Percentiles rank a stretch among this genome's conserved stretches.
These are phyloP conservation scores for Mortierella sp. DNA, from an alignment of 371 early-diverging fungal genomes.

Conservation along the genomic window DNA sequence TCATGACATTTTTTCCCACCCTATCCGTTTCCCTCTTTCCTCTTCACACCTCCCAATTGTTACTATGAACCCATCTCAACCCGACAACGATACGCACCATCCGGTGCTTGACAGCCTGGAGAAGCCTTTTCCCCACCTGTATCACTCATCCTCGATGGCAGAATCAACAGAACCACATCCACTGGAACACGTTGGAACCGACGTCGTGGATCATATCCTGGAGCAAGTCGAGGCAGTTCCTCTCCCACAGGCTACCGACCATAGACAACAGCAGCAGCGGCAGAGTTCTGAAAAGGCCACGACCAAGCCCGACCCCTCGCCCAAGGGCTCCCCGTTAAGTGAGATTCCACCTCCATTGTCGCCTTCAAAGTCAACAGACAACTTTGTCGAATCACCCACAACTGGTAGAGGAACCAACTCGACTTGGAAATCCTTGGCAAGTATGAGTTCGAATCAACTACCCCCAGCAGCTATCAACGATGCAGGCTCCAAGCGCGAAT, in stretches of 20 bases:
- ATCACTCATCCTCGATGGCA: background rate
- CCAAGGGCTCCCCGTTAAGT: too few relatives aligned
- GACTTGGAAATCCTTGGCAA: constrained; percentile 34
- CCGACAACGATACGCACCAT: constrained; percentile 7
- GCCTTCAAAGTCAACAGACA: background rate
- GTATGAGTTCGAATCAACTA: constrained; percentile 36
- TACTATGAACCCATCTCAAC: background rate
- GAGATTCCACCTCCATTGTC: background rate
- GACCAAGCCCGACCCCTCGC: too few relatives aligned
- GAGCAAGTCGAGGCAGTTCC: constrained; percentile 23
- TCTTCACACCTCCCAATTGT: background rate
- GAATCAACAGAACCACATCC: background rate
- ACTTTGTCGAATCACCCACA: background rate
- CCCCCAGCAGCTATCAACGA: constrained; percentile 11
- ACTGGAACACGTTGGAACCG: background rate
- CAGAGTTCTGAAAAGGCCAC: too few relatives aligned
- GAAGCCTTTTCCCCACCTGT: constrained; percentile 19
- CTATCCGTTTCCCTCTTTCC: background rate
- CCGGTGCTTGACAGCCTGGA: constrained; percentile 39
- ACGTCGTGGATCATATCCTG: constrained; percentile 31
- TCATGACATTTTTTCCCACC: background rate
- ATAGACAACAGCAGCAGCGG: too few relatives aligned
- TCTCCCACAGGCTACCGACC: background rate
- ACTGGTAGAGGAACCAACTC: background rate
- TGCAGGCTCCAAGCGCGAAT: background rate